Base-by-base conservation (phyloP, 441 rosid genomes). In the Euphorbia neoarborescens region DNA sequence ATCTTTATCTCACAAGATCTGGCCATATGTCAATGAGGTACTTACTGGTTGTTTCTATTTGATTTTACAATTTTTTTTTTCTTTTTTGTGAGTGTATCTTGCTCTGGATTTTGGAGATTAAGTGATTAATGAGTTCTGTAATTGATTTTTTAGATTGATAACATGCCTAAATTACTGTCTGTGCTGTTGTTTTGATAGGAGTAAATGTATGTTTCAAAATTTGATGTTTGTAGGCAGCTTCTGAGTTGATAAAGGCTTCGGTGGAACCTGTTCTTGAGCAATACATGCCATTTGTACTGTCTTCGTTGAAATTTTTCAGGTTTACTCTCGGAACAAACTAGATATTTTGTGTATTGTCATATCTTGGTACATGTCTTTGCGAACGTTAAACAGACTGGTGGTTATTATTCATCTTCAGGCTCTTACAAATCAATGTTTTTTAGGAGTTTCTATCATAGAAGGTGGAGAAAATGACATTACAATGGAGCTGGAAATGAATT, bases 11-110 rank as follows among this genome's bases (percentile, higher is more conserved):
- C 37, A 82, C 84, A 27, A 95, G 94, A 89, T 95, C 85, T 95
- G 99, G 99, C 98, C 98, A 73, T 85, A 84, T 75, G 99, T 95
- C 65, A 63, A 90, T 73, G 85, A 78, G 91, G 99, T 94, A 76
- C 17, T 35, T 15, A 17, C 37, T 27, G 58, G 28, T 58, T 53
- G 56, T 54, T 74, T 34, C 46, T 38, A n/a, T 66, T 59, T 56
- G 22, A 10, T 13, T 58, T 53, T 61, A 15, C 24, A 50, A 7
- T n/a, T 56, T 59, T 22, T 71, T 20, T 48, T n/a, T n/a, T n/a
- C n/a, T n/a, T n/a, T n/a, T n/a, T n/a, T n/a, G n/a, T n/a, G n/a
- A n/a, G n/a, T n/a, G 12, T 60, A 5, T 40, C 42, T 12, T 1
- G 56, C 56, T 28, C 24, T 57, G 38, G 57, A 58, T 74, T 61